phyloP scores from a whole-genome alignment of 768 basidiomycete species.

The Leccinum ochraceum region DNA sequence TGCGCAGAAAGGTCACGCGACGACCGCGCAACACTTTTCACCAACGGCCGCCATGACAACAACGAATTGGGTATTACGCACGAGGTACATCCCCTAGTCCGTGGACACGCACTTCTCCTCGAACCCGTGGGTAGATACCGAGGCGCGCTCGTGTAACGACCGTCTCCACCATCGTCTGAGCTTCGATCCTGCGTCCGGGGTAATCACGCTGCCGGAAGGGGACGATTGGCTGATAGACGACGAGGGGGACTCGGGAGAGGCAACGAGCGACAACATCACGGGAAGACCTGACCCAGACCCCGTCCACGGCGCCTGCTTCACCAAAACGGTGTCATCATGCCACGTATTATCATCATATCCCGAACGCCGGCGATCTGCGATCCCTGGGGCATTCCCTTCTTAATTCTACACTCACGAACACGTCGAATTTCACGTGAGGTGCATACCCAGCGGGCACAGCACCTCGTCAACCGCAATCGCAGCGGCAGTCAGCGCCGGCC shows the following conservation, averaged over 20 bases:
- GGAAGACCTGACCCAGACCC: conserved; percentile 23
- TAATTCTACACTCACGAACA: conserved; percentile 4
- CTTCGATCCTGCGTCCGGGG: conserved; percentile 84
- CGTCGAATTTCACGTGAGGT: no score
- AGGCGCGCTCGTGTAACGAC: conserved; percentile 19
- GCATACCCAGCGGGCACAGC: no score
- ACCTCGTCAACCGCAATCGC: no score
- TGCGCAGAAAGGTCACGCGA: conserved; percentile 38
- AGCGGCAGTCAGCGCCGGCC: conserved; percentile 27
- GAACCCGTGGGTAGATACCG: conserved; percentile 65
- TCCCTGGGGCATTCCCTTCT: conserved; percentile 60
- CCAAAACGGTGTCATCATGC: conserved; percentile 65
- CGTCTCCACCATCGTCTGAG: conserved; percentile 64
- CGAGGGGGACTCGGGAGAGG: conserved; percentile 33
- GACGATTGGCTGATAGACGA: conserved; percentile 64
- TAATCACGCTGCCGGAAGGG: conserved; percentile 84
- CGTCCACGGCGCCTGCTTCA: conserved; percentile 33
- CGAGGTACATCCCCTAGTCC: conserved; percentile 24
- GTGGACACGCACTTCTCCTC: conserved; percentile 29
- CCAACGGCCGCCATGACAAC: conserved; percentile 18
- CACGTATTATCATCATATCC: conserved; percentile 89
- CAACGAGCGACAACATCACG: conserved; percentile 16
- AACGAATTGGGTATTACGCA: background rate
- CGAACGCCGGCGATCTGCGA: conserved; percentile 52
- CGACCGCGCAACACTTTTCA: conserved; percentile 1